phyloP scores from a whole-genome alignment of 108 stramenopile species.

The Stephanodiscus minutulus region DNA sequence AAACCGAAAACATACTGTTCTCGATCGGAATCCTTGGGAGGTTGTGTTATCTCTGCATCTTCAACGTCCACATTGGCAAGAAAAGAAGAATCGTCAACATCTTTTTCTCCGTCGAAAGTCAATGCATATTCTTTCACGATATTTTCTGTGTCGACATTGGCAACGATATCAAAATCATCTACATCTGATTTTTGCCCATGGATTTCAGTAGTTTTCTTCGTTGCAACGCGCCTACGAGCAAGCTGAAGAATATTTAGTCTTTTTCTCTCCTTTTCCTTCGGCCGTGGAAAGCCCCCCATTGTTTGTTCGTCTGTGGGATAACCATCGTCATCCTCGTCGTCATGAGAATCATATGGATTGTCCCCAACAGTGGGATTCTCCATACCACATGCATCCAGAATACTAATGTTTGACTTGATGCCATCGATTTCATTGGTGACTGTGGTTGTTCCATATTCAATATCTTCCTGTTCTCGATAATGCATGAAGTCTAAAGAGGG shows the following conservation, averaged over 20 bases:
- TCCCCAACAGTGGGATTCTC: background rate
- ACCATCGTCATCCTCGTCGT: constrained; percentile 22
- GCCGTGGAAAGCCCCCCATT: background rate
- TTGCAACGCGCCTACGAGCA: constrained; percentile 14
- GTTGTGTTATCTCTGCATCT: constrained; percentile 8
- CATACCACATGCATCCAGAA: too few relatives aligned
- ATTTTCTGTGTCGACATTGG: too few relatives aligned
- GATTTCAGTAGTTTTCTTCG: background rate
- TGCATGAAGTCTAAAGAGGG: constrained; percentile 15
- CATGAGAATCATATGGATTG: background rate
- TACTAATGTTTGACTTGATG: too few relatives aligned
- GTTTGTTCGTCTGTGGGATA: constrained; percentile 18
- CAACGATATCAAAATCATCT: too few relatives aligned
- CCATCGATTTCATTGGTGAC: too few relatives aligned
- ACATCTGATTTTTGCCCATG: too few relatives aligned
- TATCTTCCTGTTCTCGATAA: constrained; percentile 16
- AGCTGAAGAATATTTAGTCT: constrained; percentile 7
- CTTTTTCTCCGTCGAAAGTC: background rate
- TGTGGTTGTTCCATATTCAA: background rate
- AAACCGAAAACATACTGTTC: background rate
- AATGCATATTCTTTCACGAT: too few relatives aligned
- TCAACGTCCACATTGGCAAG: constrained; percentile 16
- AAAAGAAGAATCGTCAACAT: constrained; percentile 13
- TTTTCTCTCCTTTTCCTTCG: background rate
- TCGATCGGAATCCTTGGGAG: constrained; percentile 5